Evolutionary conservation across 148 eudicot species (phyloP).

Genomic region (Arbutus unedo): DNA sequence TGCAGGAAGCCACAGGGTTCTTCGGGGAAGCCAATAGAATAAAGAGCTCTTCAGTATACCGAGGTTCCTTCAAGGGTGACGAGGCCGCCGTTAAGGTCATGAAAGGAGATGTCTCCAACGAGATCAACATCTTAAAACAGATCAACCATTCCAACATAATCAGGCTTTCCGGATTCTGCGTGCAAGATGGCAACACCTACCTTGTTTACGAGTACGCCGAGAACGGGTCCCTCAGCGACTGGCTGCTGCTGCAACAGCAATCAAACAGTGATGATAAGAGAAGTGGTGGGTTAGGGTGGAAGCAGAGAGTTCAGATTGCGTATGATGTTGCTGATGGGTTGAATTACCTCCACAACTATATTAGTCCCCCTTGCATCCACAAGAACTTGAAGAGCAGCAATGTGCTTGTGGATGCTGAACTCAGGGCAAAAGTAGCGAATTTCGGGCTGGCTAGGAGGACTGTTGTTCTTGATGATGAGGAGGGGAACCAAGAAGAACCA

Average conservation of each 20-base stretch:
- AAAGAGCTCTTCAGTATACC: constrained; percentile 43
- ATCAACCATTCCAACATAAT: constrained; percentile 70
- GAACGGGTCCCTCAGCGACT: constrained; percentile 54
- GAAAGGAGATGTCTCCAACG: constrained; percentile 62
- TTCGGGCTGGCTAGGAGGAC: no score
- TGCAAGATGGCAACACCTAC: constrained; percentile 63
- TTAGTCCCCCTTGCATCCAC: constrained; percentile 75
- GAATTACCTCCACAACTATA: constrained; percentile 74
- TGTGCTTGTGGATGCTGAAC: constrained; percentile 23
- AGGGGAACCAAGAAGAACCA: no score
- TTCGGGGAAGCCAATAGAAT: constrained; percentile 51
- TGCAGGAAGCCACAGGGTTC: constrained; percentile 49
- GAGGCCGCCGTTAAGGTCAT: constrained; percentile 59
- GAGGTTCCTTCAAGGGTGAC: constrained; percentile 65
- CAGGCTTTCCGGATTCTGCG: constrained; percentile 66
- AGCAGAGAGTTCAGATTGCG: constrained; percentile 61
- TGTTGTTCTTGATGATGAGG: no score
- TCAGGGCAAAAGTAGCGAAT: no score
- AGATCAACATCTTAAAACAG: constrained; percentile 57
- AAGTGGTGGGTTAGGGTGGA: constrained; percentile 47
- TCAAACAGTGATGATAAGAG: constrained; percentile 17
- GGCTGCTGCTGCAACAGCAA: constrained; percentile 26
- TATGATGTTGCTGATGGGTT: constrained; percentile 54
- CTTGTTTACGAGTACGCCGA: constrained; percentile 74
- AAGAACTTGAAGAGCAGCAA: constrained; percentile 74